Evolutionary conservation across 352 stramenopile genomes (phyloP).

Genomic region (Thalassiosira exigua): DNA sequence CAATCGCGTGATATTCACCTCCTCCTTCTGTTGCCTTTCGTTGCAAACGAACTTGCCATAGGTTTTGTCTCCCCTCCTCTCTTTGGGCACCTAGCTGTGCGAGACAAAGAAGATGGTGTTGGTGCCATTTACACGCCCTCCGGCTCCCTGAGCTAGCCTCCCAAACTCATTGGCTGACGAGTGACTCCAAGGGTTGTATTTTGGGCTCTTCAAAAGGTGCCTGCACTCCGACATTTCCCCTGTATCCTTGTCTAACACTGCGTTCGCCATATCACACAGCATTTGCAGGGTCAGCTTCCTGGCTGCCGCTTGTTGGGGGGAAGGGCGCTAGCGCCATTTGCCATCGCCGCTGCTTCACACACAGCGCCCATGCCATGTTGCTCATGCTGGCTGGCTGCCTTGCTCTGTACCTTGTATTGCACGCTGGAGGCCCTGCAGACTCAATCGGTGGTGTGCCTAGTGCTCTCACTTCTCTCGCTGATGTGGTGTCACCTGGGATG

Average conservation of each 20-base stretch:
- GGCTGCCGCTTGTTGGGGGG: neutral
- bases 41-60: slow-evolving; percentile 31
- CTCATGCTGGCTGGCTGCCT: too few relatives aligned
- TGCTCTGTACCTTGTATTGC: neutral
- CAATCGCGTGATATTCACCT: neutral
- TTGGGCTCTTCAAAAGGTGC: slow-evolving; percentile 14
- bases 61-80: slow-evolving; percentile 15
- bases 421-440: neutral
- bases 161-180: slow-evolving; percentile 51
- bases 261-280: slow-evolving; percentile 40
- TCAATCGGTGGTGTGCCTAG: too few relatives aligned
- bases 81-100: slow-evolving; percentile 21
- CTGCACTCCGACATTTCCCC: slow-evolving; percentile 39
- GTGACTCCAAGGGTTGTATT: slow-evolving; percentile 27
- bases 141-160: slow-evolving; percentile 35
- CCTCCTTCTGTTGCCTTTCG: slow-evolving; percentile 9
- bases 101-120: slow-evolving; percentile 58
- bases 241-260: slow-evolving; percentile 16
- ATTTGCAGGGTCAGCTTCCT: neutral
- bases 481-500: too few relatives aligned
- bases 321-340: neutral
- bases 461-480: too few relatives aligned
- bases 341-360: neutral
- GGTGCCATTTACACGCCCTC: slow-evolving; percentile 10
- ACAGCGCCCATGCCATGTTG: too few relatives aligned